Percentiles rank a stretch among this genome's conserved stretches.
Evolutionary conservation across 2,329 filamentous ascomycete genomes (phyloP).

Genomic region (Parasarocladium wereldwijsianum): DNA sequence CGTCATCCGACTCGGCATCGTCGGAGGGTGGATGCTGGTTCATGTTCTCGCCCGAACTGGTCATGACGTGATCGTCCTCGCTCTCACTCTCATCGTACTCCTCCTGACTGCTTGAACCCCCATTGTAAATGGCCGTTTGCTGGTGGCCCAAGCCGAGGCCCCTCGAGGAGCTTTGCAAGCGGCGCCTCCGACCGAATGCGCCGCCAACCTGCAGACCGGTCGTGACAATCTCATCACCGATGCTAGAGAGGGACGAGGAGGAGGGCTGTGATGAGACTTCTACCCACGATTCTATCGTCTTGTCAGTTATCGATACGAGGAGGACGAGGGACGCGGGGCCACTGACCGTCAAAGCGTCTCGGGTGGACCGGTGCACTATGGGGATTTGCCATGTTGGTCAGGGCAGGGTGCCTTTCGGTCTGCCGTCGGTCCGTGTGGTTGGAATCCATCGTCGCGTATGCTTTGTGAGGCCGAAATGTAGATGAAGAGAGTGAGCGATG

Average conservation of each 20-base stretch:
- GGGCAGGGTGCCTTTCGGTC: no score
- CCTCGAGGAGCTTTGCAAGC: conserved; percentile 19
- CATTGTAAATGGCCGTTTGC: conserved; percentile 24
- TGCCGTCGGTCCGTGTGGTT: no score
- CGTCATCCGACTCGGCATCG: conserved; percentile 27
- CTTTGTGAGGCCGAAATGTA: no score
- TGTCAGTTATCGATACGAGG: not conserved
- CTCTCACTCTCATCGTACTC: conserved; percentile 91
- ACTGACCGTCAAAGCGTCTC: conserved; percentile 22
- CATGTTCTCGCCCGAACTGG: conserved; percentile 42
- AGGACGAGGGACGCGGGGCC: conserved; percentile 10
- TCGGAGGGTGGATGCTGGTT: conserved; percentile 30
- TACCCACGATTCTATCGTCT: conserved; percentile 73
- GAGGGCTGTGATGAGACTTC: conserved; percentile 88
- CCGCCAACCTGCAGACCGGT: conserved; percentile 68
- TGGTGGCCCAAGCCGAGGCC: conserved; percentile 23
- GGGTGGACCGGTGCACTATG: no score
- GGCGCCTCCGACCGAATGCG: conserved; percentile 46
- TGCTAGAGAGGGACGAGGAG: conserved; percentile 79
- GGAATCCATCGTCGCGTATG: no score
- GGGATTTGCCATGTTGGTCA: no score
- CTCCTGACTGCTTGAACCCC: conserved; percentile 65
- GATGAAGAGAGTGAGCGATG: no score
- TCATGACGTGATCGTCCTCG: conserved; percentile 59
- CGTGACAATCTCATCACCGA: conserved; percentile 78